Evolutionary conservation across 179 eudicot genomes (phyloP).

Genomic region (Nepenthes alata): DNA sequence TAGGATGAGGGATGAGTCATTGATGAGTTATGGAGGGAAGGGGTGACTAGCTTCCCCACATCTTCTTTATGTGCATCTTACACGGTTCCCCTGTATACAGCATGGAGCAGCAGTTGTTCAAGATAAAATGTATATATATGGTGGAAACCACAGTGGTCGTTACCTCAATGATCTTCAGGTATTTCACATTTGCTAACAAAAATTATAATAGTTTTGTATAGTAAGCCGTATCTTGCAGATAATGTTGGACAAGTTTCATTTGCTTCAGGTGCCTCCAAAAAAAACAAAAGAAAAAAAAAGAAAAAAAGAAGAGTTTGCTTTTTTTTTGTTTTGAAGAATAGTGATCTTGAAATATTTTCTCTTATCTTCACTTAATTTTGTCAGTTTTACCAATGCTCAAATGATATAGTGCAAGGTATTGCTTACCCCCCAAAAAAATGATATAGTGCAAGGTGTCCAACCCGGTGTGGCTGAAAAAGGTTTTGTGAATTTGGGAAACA

Average conservation of each 20-base stretch:
- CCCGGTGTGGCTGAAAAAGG: neutral
- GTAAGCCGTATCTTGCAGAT: too few relatives aligned
- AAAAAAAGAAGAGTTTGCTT: too few relatives aligned
- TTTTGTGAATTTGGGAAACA: slow-evolving; percentile 5
- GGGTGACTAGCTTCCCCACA: neutral
- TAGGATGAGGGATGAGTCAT: too few relatives aligned
- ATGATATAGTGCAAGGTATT: too few relatives aligned
- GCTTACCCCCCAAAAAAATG: too few relatives aligned
- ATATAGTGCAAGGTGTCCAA: neutral
- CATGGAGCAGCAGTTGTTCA: slow-evolving; percentile 94
- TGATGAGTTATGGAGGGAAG: neutral
- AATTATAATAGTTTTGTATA: neutral
- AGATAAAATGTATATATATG: slow-evolving; percentile 86
- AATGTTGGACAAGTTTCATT: neutral
- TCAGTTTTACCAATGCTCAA: too few relatives aligned
- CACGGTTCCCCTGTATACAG: slow-evolving; percentile 32
- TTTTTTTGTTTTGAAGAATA: neutral
- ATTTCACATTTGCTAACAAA: slow-evolving; percentile 5
- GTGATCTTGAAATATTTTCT: neutral
- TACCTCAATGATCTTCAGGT: slow-evolving; percentile 99
- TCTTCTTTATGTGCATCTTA: neutral
- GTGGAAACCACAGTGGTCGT: slow-evolving; percentile 97
- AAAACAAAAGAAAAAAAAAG: neutral
- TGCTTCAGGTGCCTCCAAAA: slow-evolving; percentile 1
- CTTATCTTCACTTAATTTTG: neutral